Evolutionary conservation across 108 stramenopile species (phyloP).

Genomic region (Pseudonitzschia multistriata): DNA sequence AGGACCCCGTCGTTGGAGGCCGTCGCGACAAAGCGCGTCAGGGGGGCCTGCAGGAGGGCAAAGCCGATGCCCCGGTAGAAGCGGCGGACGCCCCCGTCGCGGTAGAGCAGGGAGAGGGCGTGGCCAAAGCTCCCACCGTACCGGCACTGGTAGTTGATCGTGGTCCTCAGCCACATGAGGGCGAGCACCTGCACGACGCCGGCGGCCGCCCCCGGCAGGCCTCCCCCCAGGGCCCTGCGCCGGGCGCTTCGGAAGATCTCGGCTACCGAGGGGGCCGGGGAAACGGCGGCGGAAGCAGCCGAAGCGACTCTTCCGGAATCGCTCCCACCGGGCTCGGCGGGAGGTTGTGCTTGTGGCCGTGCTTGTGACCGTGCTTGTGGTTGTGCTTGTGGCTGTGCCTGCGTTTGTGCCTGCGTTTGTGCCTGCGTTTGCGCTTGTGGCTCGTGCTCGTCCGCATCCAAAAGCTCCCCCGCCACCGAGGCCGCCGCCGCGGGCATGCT

Average conservation of each 20-base stretch:
- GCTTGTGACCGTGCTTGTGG: too few relatives aligned
- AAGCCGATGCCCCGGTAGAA: slow-evolving; percentile 90
- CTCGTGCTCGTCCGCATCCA: too few relatives aligned
- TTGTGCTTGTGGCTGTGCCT: too few relatives aligned
- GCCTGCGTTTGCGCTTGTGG: too few relatives aligned
- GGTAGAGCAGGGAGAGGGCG: slow-evolving; percentile 56
- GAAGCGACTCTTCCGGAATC: not conserved
- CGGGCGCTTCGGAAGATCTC: slow-evolving; percentile 54
- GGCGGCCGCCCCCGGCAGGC: slow-evolving; percentile 86
- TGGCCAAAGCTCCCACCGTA: slow-evolving; percentile 85
- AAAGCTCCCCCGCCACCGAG: too few relatives aligned
- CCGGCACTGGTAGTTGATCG: slow-evolving; percentile 94
- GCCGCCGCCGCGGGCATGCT: too few relatives aligned
- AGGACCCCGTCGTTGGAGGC: slow-evolving; percentile 90
- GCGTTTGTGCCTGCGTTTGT: too few relatives aligned
- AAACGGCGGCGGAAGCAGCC: not conserved
- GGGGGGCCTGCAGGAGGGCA: slow-evolving; percentile 90
- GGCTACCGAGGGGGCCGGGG: not conserved
- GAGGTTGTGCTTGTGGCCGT: too few relatives aligned
- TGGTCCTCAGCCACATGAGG: slow-evolving; percentile 89
- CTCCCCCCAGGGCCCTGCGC: slow-evolving; percentile 77
- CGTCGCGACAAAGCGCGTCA: slow-evolving; percentile 87
- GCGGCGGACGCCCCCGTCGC: slow-evolving; percentile 87
- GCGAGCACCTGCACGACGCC: slow-evolving; percentile 85
- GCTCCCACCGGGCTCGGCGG: not conserved